These are phyloP conservation scores for Ophiognomonia clavigignenti-juglandacearum DNA, from an alignment of 2,329 filamentous ascomycete genomes.

Conservation along the genomic window DNA sequence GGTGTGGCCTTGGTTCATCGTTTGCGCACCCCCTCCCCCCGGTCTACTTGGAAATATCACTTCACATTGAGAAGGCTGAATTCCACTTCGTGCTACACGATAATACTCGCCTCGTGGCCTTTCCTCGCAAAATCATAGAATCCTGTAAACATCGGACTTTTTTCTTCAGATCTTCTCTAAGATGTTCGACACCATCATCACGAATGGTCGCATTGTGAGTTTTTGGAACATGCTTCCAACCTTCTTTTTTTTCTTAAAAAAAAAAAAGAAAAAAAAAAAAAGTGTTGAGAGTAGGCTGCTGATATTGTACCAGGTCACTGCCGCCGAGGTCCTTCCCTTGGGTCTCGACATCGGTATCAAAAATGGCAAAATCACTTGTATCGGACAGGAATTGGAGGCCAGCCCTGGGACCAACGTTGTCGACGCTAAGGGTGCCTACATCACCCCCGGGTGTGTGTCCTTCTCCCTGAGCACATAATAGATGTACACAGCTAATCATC, in stretches of 20 bases:
- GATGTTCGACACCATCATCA: slow-evolving; percentile 20
- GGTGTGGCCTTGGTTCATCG: too few relatives aligned
- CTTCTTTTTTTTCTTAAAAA: too few relatives aligned
- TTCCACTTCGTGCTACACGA: too few relatives aligned
- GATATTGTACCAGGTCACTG: slow-evolving; percentile 33
- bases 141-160: too few relatives aligned
- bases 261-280: too few relatives aligned
- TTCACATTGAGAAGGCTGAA: too few relatives aligned
- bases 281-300: too few relatives aligned
- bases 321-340: slow-evolving; percentile 36
- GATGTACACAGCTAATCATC: not conserved
- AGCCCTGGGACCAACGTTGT: slow-evolving; percentile 30
- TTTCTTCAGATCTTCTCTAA: too few relatives aligned
- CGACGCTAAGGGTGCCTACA: slow-evolving; percentile 39
- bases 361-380: slow-evolving; percentile 37
- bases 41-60: too few relatives aligned
- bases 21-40: too few relatives aligned
- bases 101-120: too few relatives aligned
- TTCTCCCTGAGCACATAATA: not conserved
- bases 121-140: too few relatives aligned
- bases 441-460: slow-evolving; percentile 30
- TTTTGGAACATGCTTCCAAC: not conserved
- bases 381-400: slow-evolving; percentile 33
- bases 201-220: slow-evolving; percentile 23
- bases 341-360: slow-evolving; percentile 42